A percentile compares a stretch with the other conserved stretches of the same genome.
phyloP scores from a whole-genome alignment of 208 protist species.

The Sergeia podlipaevii region DNA sequence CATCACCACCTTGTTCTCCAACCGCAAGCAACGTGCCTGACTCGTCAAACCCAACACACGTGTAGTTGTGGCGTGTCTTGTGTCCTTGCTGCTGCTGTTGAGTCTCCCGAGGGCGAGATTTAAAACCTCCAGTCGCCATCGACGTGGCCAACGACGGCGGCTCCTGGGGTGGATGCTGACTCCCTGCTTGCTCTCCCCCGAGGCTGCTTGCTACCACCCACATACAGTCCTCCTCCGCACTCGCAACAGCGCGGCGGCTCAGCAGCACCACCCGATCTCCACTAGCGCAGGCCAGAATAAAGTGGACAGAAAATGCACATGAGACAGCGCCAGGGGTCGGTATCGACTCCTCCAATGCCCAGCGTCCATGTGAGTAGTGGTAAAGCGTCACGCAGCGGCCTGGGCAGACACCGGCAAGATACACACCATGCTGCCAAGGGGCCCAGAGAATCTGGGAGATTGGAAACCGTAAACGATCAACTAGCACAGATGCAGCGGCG shows the following conservation, averaged over 20 bases:
- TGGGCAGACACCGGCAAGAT: conserved; percentile 57
- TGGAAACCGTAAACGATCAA: conserved; percentile 47
- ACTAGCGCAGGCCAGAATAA: conserved; percentile 70
- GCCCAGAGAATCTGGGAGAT: conserved; percentile 75
- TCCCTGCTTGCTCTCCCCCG: conserved; percentile 1
- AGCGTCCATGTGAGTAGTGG: conserved; percentile 71
- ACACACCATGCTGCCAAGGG: conserved; percentile 83
- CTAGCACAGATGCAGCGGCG: conserved; percentile 33
- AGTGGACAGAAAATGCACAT: conserved; percentile 60
- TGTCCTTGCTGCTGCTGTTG: not conserved
- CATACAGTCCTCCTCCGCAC: conserved; percentile 2
- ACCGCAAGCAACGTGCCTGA: conserved; percentile 58
- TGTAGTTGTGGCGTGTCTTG: conserved; percentile 18
- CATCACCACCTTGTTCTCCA: conserved; percentile 37
- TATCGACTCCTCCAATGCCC: conserved; percentile 61
- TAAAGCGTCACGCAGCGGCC: conserved; percentile 63
- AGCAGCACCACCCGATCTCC: conserved; percentile 39
- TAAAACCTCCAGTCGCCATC: too few relatives aligned
- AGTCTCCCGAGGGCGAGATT: not conserved
- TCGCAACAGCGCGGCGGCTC: conserved; percentile 11
- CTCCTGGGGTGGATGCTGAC: not conserved
- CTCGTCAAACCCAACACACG: conserved; percentile 62
- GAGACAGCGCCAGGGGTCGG: conserved; percentile 39
- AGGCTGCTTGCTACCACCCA: too few relatives aligned
- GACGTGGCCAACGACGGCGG: not conserved